A percentile compares a stretch with the other conserved stretches of the same genome.
Conservation (phyloP, 2,329 filamentous ascomycete species). For the Cytospora paraplurivora region DNA sequence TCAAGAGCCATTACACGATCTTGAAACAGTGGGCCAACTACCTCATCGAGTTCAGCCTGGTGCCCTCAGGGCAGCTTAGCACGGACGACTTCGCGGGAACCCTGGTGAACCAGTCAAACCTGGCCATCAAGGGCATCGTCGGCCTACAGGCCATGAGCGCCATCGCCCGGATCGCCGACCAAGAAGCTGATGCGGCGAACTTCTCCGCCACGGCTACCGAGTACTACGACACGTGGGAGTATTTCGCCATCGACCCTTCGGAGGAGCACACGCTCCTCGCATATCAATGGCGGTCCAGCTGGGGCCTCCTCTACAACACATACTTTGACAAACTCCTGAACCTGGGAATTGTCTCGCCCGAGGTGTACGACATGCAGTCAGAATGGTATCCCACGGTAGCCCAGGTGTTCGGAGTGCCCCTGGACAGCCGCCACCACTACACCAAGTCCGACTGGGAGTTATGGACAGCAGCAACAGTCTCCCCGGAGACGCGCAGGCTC, state of each 20-base stretch:
- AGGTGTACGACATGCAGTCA: slow-evolving; percentile 39
- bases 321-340: slow-evolving; percentile 61
- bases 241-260: slow-evolving; percentile 67
- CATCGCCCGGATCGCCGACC: slow-evolving; percentile 56
- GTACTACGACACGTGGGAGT: slow-evolving; percentile 72
- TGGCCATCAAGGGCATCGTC: slow-evolving; percentile 77
- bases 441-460: slow-evolving; percentile 77
- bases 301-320: slow-evolving; percentile 76
- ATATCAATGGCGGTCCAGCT: slow-evolving; percentile 76
- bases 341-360: slow-evolving; percentile 36
- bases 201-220: slow-evolving; percentile 53
- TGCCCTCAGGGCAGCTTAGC: slow-evolving; percentile 69
- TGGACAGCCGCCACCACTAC: slow-evolving; percentile 70
- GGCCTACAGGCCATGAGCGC: slow-evolving; percentile 76
- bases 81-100: slow-evolving; percentile 76
- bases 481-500: slow-evolving; percentile 55
- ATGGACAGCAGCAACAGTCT: slow-evolving; percentile 68
- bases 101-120: slow-evolving; percentile 71
- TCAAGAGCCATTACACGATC: slow-evolving; percentile 57
- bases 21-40: slow-evolving; percentile 73
- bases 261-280: slow-evolving; percentile 71
- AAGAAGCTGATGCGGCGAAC: slow-evolving; percentile 57
- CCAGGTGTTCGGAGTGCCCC: slow-evolving; percentile 70
- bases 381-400: slow-evolving; percentile 51
- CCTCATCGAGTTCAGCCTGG: slow-evolving; percentile 67